Evolutionary conservation across 768 basidiomycete species (phyloP).

Genomic region (Ramaria sp.): DNA sequence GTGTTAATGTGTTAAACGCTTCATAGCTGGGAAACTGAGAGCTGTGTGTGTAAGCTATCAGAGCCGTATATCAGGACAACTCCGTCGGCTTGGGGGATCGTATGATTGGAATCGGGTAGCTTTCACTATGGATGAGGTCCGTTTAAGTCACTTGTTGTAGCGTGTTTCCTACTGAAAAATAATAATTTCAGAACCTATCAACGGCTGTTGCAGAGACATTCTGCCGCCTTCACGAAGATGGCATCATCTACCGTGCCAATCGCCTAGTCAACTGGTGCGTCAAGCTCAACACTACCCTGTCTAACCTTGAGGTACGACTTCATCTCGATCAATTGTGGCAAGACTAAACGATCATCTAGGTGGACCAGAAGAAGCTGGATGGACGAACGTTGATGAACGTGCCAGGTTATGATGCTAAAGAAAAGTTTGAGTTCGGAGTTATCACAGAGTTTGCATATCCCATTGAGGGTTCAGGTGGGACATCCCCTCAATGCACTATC

Average conservation of each 20-base stretch:
- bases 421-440: conserved; percentile 94
- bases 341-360: conserved; percentile 30
- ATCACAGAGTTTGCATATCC: conserved; percentile 94
- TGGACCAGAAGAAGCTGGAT: conserved; percentile 82
- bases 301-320: conserved; percentile 78
- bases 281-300: conserved; percentile 87
- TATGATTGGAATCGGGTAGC: conserved; percentile 92
- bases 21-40: neutral
- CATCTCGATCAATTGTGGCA: neutral
- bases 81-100: conserved; percentile 81
- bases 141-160: conserved; percentile 10
- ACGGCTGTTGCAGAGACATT: conserved; percentile 90
- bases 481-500: neutral
- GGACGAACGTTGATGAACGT: conserved; percentile 82
- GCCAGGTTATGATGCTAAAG: conserved; percentile 91
- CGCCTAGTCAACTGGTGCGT: conserved; percentile 98
- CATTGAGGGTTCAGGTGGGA: conserved; percentile 70
- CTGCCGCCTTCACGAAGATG: conserved; percentile 83
- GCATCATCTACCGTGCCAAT: conserved; percentile 89
- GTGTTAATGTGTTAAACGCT: conserved; percentile 18
- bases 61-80: conserved; percentile 80
- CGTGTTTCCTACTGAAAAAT: neutral
- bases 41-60: conserved; percentile 61
- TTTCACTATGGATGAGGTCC: conserved; percentile 89
- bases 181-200: conserved; percentile 45